Percentiles rank a stretch among this genome's conserved stretches.
phyloP scores from a whole-genome alignment of 1,284 basidiomycete genomes.

The Cryptococcus deneoformans region DNA sequence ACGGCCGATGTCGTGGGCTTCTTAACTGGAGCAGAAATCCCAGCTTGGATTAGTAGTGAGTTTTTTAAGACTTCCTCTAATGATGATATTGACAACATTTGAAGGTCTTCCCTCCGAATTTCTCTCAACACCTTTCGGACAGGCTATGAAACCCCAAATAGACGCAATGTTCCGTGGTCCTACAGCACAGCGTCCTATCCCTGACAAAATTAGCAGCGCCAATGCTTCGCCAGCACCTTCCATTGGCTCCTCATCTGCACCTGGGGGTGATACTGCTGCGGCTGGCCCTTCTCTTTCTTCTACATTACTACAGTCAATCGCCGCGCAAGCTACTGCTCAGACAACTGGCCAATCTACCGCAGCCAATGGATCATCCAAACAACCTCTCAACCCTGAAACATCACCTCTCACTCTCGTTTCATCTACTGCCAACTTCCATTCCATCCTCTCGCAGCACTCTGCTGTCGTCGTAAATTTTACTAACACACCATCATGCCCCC shows the following conservation, averaged over 20 bases:
- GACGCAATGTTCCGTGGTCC: slow-evolving; percentile 73
- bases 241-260: slow-evolving; percentile 48
- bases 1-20: slow-evolving; percentile 83
- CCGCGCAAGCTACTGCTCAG: slow-evolving; percentile 54
- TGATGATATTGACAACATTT: not conserved
- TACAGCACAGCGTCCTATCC: slow-evolving; percentile 44
- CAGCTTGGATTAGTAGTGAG: slow-evolving; percentile 63
- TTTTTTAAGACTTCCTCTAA: not conserved
- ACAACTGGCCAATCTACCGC: slow-evolving; percentile 23
- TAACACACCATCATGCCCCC: slow-evolving; percentile 61
- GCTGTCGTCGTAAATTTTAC: slow-evolving; percentile 63
- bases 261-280: slow-evolving; percentile 39
- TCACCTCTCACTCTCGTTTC: slow-evolving; percentile 63
- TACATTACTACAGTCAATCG: slow-evolving; percentile 63
- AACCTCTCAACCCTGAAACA: slow-evolving; percentile 52
- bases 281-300: slow-evolving; percentile 57
- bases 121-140: slow-evolving; percentile 84
- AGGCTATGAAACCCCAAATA: slow-evolving; percentile 79
- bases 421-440: slow-evolving; percentile 57
- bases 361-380: slow-evolving; percentile 7
- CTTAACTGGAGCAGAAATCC: slow-evolving; percentile 73
- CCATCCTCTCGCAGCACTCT: slow-evolving; percentile 55
- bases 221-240: slow-evolving; percentile 12
- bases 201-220: slow-evolving; percentile 10
- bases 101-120: slow-evolving; percentile 83